These are phyloP conservation scores for Trichoderma brevicompactum DNA, from an alignment of 2,329 filamentous ascomycete genomes.

Conservation along the genomic window DNA sequence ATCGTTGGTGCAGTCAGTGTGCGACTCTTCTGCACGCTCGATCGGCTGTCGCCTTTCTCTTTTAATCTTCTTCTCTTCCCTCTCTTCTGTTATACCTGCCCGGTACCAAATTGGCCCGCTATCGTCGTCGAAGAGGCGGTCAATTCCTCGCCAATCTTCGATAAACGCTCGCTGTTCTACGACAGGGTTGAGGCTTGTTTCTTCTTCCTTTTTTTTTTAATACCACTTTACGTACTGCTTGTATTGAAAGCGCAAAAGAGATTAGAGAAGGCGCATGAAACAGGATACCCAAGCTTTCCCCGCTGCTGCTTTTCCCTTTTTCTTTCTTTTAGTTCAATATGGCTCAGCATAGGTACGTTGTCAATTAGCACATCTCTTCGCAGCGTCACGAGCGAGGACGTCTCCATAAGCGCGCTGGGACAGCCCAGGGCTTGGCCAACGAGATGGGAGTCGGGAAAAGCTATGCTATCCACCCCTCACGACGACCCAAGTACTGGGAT, in stretches of 20 bases:
- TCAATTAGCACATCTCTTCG: constrained; percentile 11
- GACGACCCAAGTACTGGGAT: constrained; percentile 24
- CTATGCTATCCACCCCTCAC: constrained; percentile 9
- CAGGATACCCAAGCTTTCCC: constrained; percentile 27
- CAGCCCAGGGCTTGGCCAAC: constrained; percentile 16
- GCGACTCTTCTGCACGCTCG: constrained; percentile 5
- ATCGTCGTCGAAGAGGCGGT: constrained; percentile 1
- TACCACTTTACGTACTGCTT: constrained; percentile 16
- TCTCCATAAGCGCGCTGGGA: constrained; percentile 25
- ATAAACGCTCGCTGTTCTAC: constrained; percentile 6
- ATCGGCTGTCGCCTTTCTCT: constrained; percentile 18
- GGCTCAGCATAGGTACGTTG: constrained; percentile 42
- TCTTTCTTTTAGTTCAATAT: constrained; percentile 35
- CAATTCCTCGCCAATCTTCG: constrained; percentile 16
- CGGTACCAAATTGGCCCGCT: neutral
- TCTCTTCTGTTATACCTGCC: constrained; percentile 14
- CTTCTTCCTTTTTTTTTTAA: neutral
- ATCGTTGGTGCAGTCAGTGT: constrained; percentile 8
- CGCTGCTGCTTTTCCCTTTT: constrained; percentile 1
- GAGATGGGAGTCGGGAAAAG: constrained; percentile 20
- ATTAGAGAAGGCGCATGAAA: constrained; percentile 18
- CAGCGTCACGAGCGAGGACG: constrained; percentile 8
- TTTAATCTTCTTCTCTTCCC: constrained; percentile 30
- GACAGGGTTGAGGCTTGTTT: constrained; percentile 8
- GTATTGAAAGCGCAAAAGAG: constrained; percentile 16